These are phyloP conservation scores for Avena eriantha DNA, from an alignment of 176 grass and related monocot species.

Conservation along the genomic window DNA sequence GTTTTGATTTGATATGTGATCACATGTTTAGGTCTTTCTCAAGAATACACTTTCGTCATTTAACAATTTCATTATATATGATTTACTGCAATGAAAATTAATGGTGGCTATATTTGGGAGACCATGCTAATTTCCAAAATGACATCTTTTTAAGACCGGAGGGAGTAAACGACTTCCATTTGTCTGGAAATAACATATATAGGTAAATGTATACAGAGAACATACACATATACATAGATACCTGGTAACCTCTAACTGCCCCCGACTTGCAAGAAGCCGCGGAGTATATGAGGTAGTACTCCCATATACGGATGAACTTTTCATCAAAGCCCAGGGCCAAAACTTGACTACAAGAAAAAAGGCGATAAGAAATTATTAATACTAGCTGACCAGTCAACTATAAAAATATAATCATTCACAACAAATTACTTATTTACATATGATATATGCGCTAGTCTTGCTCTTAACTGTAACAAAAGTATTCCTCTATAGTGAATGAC, in stretches of 20 bases:
- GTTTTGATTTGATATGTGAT: not conserved
- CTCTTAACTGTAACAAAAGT: not conserved
- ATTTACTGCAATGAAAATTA: no score
- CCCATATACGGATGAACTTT: conserved; percentile 16
- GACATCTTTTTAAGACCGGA: not conserved
- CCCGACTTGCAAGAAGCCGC: not conserved
- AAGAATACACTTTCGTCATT: not conserved
- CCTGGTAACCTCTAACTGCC: conserved; percentile 8
- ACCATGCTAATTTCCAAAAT: not conserved
- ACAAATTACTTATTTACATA: not conserved
- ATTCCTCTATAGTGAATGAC: not conserved
- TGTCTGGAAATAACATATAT: not conserved
- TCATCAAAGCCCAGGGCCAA: conserved; percentile 6
- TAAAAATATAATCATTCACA: not conserved
- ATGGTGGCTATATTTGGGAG: not conserved
- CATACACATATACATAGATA: not conserved
- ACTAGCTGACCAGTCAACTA: no score
- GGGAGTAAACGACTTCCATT: not conserved
- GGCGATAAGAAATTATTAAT: not conserved
- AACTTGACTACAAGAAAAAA: not conserved
- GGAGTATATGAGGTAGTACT: conserved; percentile 8
- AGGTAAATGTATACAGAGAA: not conserved
- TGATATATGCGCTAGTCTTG: not conserved
- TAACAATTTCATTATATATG: no score
- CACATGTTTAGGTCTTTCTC: not conserved